A percentile compares a stretch with the other conserved stretches of the same genome.
Conservation (phyloP, 305 asterid genomes). For the Fraxinus xanthoxyloides region DNA sequence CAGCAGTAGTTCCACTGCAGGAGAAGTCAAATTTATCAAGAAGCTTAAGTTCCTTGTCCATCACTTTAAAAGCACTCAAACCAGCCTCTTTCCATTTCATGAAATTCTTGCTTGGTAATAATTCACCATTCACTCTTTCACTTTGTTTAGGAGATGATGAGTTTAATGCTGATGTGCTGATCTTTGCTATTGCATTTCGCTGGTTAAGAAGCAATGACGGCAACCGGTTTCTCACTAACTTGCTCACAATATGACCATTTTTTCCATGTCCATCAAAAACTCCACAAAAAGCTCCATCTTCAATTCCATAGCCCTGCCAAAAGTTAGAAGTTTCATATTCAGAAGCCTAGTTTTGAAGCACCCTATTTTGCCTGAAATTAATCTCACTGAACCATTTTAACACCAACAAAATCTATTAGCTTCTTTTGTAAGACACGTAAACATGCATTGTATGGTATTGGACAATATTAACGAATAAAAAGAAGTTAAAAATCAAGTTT, state of each 20-base stretch:
- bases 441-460: background rate
- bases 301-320: conserved; percentile 66
- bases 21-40: conserved; percentile 56
- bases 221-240: conserved; percentile 61
- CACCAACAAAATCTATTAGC: background rate
- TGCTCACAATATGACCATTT: conserved; percentile 71
- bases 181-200: conserved; percentile 35
- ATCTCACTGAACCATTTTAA: background rate
- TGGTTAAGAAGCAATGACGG: conserved; percentile 59
- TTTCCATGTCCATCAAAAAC: conserved; percentile 91
- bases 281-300: conserved; percentile 55
- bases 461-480: background rate
- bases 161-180: conserved; percentile 13
- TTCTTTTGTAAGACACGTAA: background rate
- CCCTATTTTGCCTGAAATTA: background rate
- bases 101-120: conserved; percentile 32
- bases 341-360: background rate
- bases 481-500: background rate
- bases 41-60: conserved; percentile 65
- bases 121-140: conserved; percentile 28
- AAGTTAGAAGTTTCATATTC: background rate
- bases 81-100: conserved; percentile 66
- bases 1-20: conserved; percentile 82
- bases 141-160: conserved; percentile 12
- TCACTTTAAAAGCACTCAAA: conserved; percentile 53